Conservation (phyloP, 805 yeast genomes). For the Kluyveromyces siamensis region DNA sequence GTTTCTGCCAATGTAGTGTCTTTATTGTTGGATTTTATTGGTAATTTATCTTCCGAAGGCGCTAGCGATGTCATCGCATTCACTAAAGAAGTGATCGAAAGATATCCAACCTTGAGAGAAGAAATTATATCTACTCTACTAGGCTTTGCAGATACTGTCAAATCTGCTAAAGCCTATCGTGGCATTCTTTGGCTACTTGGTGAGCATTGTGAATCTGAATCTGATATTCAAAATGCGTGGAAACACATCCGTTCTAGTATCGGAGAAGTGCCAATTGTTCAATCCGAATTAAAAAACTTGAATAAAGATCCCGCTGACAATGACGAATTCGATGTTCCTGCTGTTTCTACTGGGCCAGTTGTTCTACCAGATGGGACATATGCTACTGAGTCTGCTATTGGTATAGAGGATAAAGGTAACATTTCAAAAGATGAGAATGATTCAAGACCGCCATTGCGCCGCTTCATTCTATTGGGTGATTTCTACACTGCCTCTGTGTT, state of each 20-base stretch:
- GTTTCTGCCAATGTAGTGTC: constrained; percentile 90
- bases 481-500: constrained; percentile 85
- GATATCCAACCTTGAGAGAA: constrained; percentile 70
- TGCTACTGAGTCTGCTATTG: constrained; percentile 81
- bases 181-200: constrained; percentile 96
- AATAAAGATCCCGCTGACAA: constrained; percentile 29
- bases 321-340: constrained; percentile 18
- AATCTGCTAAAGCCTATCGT: constrained; percentile 84
- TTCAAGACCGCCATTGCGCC: constrained; percentile 68
- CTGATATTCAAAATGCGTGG: constrained; percentile 78
- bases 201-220: constrained; percentile 70
- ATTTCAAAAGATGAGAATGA: constrained; percentile 42
- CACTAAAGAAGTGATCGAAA: constrained; percentile 89
- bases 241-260: constrained; percentile 68
- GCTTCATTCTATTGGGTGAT: constrained; percentile 76
- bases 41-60: constrained; percentile 74
- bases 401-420: constrained; percentile 83
- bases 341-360: constrained; percentile 52
- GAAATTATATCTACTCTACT: constrained; percentile 58
- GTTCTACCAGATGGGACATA: constrained; percentile 98
- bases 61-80: constrained; percentile 88
- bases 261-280: constrained; percentile 86
- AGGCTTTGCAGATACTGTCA: constrained; percentile 51
- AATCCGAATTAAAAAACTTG: constrained; percentile 50
- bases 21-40: constrained; percentile 73